Conservation (phyloP, 768 basidiomycete genomes). For the Lanmaoa rubissima region DNA sequence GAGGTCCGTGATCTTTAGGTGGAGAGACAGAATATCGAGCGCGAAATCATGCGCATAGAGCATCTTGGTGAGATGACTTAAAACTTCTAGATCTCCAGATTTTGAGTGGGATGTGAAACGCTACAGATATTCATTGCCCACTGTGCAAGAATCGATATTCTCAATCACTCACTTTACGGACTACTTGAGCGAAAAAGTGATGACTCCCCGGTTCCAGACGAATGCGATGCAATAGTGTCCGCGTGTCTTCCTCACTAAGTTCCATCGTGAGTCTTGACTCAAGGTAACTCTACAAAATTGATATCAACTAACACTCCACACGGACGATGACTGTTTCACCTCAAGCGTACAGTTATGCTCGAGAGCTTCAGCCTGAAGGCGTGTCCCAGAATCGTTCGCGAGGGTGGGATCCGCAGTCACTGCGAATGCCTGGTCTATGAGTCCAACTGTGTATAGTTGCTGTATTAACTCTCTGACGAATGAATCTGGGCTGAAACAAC, state of each 20-base stretch:
- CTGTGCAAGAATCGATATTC: neutral
- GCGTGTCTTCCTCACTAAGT: slow-evolving; percentile 37
- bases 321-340: slow-evolving; percentile 34
- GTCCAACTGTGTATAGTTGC: slow-evolving; percentile 49
- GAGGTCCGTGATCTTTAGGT: slow-evolving; percentile 63
- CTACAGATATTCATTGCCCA: slow-evolving; percentile 36
- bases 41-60: slow-evolving; percentile 57
- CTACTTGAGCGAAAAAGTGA: slow-evolving; percentile 51
- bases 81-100: slow-evolving; percentile 60
- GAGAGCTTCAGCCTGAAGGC: slow-evolving; percentile 56
- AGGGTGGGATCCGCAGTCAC: slow-evolving; percentile 51
- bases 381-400: slow-evolving; percentile 45
- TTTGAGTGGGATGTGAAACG: slow-evolving; percentile 53
- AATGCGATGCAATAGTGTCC: slow-evolving; percentile 37
- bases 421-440: slow-evolving; percentile 55
- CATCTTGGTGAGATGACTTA: slow-evolving; percentile 68
- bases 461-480: slow-evolving; percentile 40
- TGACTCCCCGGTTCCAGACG: slow-evolving; percentile 60
- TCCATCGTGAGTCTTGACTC: slow-evolving; percentile 59
- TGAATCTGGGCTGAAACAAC: slow-evolving; percentile 18
- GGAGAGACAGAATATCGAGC: slow-evolving; percentile 68
- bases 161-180: slow-evolving; percentile 49
- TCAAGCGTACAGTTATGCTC: slow-evolving; percentile 59
- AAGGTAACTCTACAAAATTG: slow-evolving; percentile 39
- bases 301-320: slow-evolving; percentile 2